A percentile compares a stretch with the other conserved stretches of the same genome.
phyloP scores from a whole-genome alignment of 768 basidiomycete genomes.

The Suillus spraguei region DNA sequence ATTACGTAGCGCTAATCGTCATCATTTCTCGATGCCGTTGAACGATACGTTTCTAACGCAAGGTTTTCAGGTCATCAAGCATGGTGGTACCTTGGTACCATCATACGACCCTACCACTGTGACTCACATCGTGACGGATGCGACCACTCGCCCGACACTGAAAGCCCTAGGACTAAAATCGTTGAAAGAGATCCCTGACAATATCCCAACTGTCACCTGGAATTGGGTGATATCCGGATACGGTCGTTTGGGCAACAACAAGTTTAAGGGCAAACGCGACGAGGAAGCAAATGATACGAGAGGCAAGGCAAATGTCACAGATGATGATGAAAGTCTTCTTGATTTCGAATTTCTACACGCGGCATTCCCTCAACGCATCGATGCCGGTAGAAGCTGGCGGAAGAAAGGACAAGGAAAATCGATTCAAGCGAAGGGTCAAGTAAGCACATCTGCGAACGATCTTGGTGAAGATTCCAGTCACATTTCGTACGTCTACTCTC shows the following conservation, averaged over 20 bases:
- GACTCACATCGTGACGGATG: constrained; percentile 70
- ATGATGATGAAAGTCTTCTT: constrained; percentile 21
- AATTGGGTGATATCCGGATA: constrained; percentile 54
- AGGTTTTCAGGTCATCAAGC: constrained; percentile 53
- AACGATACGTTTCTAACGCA: background rate
- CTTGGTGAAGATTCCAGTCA: constrained; percentile 40
- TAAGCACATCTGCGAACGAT: constrained; percentile 9
- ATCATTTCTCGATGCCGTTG: background rate
- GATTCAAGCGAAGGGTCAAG: background rate
- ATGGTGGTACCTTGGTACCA: constrained; percentile 65
- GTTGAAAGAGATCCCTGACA: constrained; percentile 59
- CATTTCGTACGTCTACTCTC: constrained; percentile 45
- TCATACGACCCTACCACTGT: constrained; percentile 55
- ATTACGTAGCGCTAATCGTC: background rate
- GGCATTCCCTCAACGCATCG: constrained; percentile 49
- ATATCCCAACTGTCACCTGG: constrained; percentile 69
- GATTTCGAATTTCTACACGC: constrained; percentile 48
- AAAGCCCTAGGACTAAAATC: constrained; percentile 48
- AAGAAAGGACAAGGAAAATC: constrained; percentile 14
- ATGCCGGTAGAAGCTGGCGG: constrained; percentile 40
- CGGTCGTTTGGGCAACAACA: constrained; percentile 23
- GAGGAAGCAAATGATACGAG: constrained; percentile 16
- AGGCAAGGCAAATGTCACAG: constrained; percentile 15
- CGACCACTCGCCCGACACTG: constrained; percentile 28
- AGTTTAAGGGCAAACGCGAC: constrained; percentile 5